Percentiles rank a stretch among this genome's conserved stretches.
Evolutionary conservation across 2,329 filamentous ascomycete genomes (phyloP).

Genomic region (Mollisiaceae sp.): DNA sequence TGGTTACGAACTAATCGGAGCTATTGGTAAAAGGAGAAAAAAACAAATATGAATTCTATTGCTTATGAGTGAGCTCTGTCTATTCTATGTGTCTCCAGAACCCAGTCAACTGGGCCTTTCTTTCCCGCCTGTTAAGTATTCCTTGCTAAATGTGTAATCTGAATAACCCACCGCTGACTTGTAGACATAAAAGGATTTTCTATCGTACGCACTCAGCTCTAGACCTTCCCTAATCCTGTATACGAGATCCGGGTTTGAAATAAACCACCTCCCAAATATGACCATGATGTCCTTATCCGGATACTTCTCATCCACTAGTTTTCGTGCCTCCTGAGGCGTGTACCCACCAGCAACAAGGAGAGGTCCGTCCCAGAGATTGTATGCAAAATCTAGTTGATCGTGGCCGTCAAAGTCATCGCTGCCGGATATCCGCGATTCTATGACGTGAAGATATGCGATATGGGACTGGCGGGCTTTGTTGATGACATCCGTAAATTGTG

Average conservation of each 20-base stretch:
- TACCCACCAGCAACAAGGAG: constrained; percentile 31
- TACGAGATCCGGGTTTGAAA: constrained; percentile 50
- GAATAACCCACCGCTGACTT: background rate
- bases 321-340: constrained; percentile 39
- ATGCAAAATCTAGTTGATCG: background rate
- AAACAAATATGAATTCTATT: background rate
- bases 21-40: background rate
- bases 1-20: background rate
- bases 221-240: constrained; percentile 26
- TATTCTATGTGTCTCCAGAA: background rate
- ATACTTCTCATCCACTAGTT: constrained; percentile 43
- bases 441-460: constrained; percentile 59
- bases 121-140: background rate
- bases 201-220: constrained; percentile 23
- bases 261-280: constrained; percentile 45
- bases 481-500: constrained; percentile 53
- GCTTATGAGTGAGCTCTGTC: background rate
- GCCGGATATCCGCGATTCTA: constrained; percentile 56
- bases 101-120: background rate
- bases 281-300: constrained; percentile 26
- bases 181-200: constrained; percentile 28
- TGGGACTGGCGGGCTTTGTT: constrained; percentile 44
- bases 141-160: background rate
- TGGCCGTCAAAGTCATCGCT: constrained; percentile 49
- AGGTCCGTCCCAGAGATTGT: constrained; percentile 9